phyloP scores from a whole-genome alignment of 176 grass and related monocot genomes.

The Oryza meridionalis region DNA sequence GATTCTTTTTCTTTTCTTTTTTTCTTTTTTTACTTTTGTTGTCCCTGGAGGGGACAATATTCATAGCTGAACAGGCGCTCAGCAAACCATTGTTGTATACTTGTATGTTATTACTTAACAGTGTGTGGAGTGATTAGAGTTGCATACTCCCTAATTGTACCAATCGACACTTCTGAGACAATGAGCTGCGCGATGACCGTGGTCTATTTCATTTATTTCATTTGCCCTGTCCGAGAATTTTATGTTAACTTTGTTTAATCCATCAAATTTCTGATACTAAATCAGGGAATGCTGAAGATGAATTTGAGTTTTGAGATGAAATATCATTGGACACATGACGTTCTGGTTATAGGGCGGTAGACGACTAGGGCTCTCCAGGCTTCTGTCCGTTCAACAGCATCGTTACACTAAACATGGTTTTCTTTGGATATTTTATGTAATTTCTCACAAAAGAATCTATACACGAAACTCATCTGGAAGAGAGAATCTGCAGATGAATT shows the following conservation, averaged over 20 bases:
- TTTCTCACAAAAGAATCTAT: neutral
- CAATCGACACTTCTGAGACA: conserved; percentile 17
- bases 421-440: no score
- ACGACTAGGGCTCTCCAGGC: no score
- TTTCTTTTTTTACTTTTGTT: conserved; percentile 50
- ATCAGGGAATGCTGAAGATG: neutral
- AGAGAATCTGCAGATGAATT: neutral
- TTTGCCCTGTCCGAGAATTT: neutral
- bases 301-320: neutral
- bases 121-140: conserved; percentile 45
- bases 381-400: no score
- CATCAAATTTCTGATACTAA: neutral
- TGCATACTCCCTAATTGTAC: conserved; percentile 43
- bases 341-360: neutral
- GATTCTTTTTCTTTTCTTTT: conserved; percentile 62
- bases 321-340: neutral
- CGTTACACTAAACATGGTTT: no score
- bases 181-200: neutral
- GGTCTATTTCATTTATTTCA: neutral
- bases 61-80: conserved; percentile 39
- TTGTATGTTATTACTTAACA: conserved; percentile 44
- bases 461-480: neutral
- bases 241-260: neutral
- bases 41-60: conserved; percentile 45
- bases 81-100: conserved; percentile 55